Conservation (phyloP, 2,329 filamentous ascomycete species). For the Sclerotinia glacialis region DNA sequence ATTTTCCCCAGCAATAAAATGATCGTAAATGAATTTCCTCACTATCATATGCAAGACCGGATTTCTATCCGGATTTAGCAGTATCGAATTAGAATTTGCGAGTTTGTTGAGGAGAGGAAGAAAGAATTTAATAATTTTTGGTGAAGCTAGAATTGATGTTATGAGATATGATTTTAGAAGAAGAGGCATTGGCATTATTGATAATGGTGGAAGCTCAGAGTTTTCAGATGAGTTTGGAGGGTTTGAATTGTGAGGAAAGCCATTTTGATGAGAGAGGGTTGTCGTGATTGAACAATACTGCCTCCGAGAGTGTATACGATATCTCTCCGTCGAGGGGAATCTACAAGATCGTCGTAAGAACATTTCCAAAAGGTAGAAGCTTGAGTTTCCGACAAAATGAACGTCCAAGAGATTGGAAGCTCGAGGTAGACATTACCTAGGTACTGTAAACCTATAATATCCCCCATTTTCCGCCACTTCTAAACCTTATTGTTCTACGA, state of each 20-base stretch:
- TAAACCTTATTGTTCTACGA: neutral
- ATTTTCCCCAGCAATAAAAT: slow-evolving; percentile 82
- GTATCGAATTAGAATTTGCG: slow-evolving; percentile 14
- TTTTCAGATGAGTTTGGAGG: neutral
- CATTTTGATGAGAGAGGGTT: neutral
- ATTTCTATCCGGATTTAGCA: slow-evolving; percentile 62
- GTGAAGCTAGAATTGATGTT: slow-evolving; percentile 23
- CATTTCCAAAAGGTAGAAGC: neutral
- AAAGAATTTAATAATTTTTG: slow-evolving; percentile 19
- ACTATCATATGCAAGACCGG: slow-evolving; percentile 64
- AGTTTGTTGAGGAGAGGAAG: slow-evolving; percentile 19
- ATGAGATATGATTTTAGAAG: slow-evolving; percentile 20
- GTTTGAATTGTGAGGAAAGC: neutral
- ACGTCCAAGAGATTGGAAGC: neutral
- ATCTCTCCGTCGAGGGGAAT: neutral
- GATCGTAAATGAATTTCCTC: slow-evolving; percentile 79
- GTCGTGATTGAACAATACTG: neutral
- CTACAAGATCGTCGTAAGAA: neutral
- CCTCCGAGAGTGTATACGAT: neutral
- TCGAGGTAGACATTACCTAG: neutral
- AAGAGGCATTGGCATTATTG: slow-evolving; percentile 23
- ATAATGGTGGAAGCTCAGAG: slow-evolving; percentile 19
- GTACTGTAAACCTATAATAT: neutral
- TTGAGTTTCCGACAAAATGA: neutral
- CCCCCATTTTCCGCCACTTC: neutral